A percentile compares a stretch with the other conserved stretches of the same genome.
Evolutionary conservation across 441 rosid species (phyloP).

Genomic region (Eruca vesicaria): DNA sequence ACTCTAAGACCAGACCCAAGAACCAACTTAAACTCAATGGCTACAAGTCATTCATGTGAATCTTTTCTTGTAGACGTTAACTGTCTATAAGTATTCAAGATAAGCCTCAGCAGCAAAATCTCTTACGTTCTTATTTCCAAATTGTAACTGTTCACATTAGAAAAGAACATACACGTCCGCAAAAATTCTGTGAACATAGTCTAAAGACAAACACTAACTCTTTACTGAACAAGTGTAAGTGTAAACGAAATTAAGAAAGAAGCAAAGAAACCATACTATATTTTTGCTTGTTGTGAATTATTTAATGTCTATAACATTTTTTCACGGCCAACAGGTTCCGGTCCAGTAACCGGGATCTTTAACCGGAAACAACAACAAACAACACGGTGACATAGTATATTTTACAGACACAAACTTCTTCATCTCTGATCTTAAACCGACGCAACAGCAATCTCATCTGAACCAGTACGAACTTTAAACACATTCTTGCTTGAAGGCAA

Average conservation of each 20-base stretch:
- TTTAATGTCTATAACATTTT: slow-evolving; percentile 12
- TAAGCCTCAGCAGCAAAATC: too few species aligned
- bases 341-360: slow-evolving; percentile 21
- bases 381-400: neutral
- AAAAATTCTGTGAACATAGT: too few species aligned
- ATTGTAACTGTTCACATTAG: too few species aligned
- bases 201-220: too few species aligned
- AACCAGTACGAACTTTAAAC: slow-evolving; percentile 36
- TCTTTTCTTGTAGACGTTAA: too few species aligned
- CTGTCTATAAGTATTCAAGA: too few species aligned
- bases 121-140: too few species aligned
- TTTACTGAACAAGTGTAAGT: too few species aligned
- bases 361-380: neutral
- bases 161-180: too few species aligned
- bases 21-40: neutral
- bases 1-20: neutral
- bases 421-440: slow-evolving; percentile 30
- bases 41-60: neutral
- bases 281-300: neutral
- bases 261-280: neutral
- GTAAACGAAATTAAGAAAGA: neutral
- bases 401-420: slow-evolving; percentile 2
- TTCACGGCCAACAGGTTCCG: slow-evolving; percentile 12
- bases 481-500: slow-evolving; percentile 74
- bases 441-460: slow-evolving; percentile 37